These are phyloP conservation scores for Xeromyces bisporus DNA, from an alignment of 495 filamentous ascomycete species.

Conservation along the genomic window DNA sequence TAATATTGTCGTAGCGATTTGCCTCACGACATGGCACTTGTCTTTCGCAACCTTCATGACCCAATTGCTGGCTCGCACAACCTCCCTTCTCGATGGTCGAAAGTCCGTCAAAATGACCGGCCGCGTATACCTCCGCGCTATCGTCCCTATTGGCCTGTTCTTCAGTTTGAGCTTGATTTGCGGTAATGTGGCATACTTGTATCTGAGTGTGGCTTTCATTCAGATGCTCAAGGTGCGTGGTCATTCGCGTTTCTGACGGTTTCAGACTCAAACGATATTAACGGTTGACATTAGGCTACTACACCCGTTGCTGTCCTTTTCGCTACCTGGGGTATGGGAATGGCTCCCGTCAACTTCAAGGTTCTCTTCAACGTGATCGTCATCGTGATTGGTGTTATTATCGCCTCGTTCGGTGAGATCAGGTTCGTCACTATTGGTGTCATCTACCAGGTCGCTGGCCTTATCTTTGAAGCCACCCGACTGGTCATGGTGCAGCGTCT, in stretches of 20 bases:
- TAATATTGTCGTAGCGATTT: constrained; percentile 29
- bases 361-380: constrained; percentile 70
- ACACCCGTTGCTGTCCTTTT: constrained; percentile 80
- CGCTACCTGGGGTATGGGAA: constrained; percentile 66
- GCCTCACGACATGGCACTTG: constrained; percentile 89
- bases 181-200: constrained; percentile 83
- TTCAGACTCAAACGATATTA: too few species aligned
- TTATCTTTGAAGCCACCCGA: constrained; percentile 78
- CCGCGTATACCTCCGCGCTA: constrained; percentile 72
- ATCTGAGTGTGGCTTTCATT: constrained; percentile 86
- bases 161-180: constrained; percentile 91
- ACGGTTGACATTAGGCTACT: too few species aligned
- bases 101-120: constrained; percentile 91
- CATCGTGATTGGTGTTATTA: constrained; percentile 78
- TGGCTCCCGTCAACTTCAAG: constrained; percentile 60
- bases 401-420: constrained; percentile 87
- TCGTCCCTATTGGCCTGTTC: constrained; percentile 83
- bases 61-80: constrained; percentile 73
- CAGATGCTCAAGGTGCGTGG: constrained; percentile 58
- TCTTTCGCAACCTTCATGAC: constrained; percentile 80
- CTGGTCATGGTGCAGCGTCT: constrained; percentile 84
- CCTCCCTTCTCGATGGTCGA: constrained; percentile 69
- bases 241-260: not conserved
- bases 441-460: constrained; percentile 68
- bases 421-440: constrained; percentile 77